Conservation (phyloP, 345 rosid genomes). For the Rhodamnia argentea region DNA sequence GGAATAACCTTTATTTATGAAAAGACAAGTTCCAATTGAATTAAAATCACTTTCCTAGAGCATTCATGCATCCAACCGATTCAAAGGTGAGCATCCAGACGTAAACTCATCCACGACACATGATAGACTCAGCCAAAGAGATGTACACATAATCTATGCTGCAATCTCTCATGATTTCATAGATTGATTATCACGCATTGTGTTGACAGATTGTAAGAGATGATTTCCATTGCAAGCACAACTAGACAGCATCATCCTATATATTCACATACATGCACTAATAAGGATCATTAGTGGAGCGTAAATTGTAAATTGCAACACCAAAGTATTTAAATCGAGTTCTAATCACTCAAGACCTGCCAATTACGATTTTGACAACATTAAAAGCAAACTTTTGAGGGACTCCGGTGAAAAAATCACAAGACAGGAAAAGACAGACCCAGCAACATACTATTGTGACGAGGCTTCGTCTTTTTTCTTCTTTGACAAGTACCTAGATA, state of each 20-base stretch:
- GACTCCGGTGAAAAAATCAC: neutral
- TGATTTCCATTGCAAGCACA: constrained; percentile 8
- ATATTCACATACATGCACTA: neutral
- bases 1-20: too few relatives aligned
- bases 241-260: neutral
- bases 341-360: neutral
- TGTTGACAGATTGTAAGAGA: neutral
- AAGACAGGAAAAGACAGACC: neutral
- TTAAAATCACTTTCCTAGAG: too few relatives aligned
- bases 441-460: neutral
- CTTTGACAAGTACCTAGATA: neutral
- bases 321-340: neutral
- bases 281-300: neutral
- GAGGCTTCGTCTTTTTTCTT: neutral
- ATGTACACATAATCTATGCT: too few relatives aligned
- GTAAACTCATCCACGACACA: too few relatives aligned
- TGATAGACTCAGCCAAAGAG: too few relatives aligned
- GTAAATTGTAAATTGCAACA: neutral
- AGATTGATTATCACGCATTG: neutral
- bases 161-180: too few relatives aligned
- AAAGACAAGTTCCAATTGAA: too few relatives aligned
- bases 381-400: neutral
- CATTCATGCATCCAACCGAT: too few relatives aligned
- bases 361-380: neutral
- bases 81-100: too few relatives aligned